Base-by-base conservation (phyloP, 306 rosid genomes). In the Sicyos baderoa region DNA sequence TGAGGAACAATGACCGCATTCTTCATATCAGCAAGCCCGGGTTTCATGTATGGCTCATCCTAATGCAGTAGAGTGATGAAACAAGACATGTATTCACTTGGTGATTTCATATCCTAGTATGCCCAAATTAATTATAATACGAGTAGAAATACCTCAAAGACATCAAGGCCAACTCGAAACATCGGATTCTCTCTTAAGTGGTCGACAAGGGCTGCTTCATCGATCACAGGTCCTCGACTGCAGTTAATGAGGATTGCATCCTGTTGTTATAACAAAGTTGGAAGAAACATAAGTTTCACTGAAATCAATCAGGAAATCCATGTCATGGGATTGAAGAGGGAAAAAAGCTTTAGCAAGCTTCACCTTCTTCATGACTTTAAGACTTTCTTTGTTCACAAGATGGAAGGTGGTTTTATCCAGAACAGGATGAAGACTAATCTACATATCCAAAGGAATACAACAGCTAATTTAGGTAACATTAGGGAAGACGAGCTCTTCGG, bases 151-250 rank as follows among this genome's bases (percentile, higher is more conserved):
- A 94, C 99, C 96, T 94, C 99, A 72, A 86, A 94, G 44, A 94
- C 99, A 71, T 94, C 99, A 19, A 94, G 90, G 62, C 95, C 99
- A 74, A 94, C 99, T 70, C 99, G 91, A 81, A 94, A 94, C 97
- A 86, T 79, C 5, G 97, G 96, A 51, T 94, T 94, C 65, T 83
- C 77, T 83, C 53, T 88, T 75, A 94, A 79, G 74, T 94, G 99
- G 60, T 90, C 96, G 42, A 90, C 96, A 64, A 94, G 96, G 72
- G 99, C 97, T 45, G 61, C 97, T 84, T 94, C 99, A 61, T 94
- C 97, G 22, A 94, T 59, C 74, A 94, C 99, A 37, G 99, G 97
- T 9, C 99, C 99, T 78, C 99, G 82, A 68, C 99, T 94, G 71
- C 99, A 94, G 84, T 94, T 94, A 59, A 94, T 54, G 58, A 94